Base-by-base conservation (phyloP, 257 asterid genomes). In the Przewalskia tangutica region DNA sequence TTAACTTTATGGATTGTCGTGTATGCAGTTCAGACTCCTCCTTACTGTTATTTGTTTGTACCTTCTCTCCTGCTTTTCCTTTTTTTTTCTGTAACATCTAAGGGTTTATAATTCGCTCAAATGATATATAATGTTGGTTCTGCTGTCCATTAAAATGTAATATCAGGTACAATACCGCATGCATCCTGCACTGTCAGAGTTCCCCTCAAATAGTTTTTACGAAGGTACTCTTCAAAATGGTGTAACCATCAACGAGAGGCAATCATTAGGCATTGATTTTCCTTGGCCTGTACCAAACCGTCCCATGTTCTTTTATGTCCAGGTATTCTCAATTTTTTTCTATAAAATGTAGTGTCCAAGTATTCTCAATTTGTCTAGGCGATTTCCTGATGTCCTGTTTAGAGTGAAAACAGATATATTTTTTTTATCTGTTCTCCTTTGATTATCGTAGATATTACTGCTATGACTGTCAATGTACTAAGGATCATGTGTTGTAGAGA, bases 211-310 rank as follows among this genome's bases (percentile, higher is more conserved):
- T 88, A 96, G 95, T 90, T 96, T 96, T 84, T 96, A 96, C 80
- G 98, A 96, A 90, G 99, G 99, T 13, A 96, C 98, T 67, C 98
- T 96, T 84, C 99, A 96, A 88, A 96, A 96, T 85, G 99, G 99
- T 83, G 99, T 96, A 77, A 94, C 98, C 73, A 81, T 96, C 60
- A 92, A 90, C 27, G 99, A 96, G 82, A 90, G 98, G 89, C 98
- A 91, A 85, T 93, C 97, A 54, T 92, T 97, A 77, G 99, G 99
- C 86, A 93, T 96, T 88, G 99, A 96, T 89, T 96, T 96, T 80
- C 99, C 98, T 58, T 93, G 99, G 99, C 99, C 98, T 44, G 97
- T 96, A 84, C 98, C 99, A 44, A 93, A 92, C 86, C 93, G 98
- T 71, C 99, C 99, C 79, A 96, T 93, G 98, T 94, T 96, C 89